A percentile compares a stretch with the other conserved stretches of the same genome.
Conservation (phyloP, 2,329 filamentous ascomycete species). For the Dactylellina leptospora region DNA sequence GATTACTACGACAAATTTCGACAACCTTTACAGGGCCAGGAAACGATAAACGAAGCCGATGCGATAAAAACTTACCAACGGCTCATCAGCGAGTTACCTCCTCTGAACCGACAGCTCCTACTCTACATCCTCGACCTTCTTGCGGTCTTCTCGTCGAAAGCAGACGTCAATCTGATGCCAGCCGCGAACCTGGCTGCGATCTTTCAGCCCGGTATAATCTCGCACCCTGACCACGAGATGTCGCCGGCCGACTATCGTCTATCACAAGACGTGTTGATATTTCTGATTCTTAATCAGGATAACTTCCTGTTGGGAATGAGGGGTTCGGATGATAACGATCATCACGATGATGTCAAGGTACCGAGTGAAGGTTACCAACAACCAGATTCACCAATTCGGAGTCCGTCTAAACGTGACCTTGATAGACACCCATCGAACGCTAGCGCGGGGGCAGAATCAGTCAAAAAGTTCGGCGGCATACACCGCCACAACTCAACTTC, state of each 20-base stretch:
- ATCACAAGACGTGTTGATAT: constrained; percentile 96
- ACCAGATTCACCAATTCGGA: constrained; percentile 65
- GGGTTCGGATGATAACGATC: constrained; percentile 88
- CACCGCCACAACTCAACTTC: constrained; percentile 91
- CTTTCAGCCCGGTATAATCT: constrained; percentile 95
- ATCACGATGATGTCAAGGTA: constrained; percentile 73
- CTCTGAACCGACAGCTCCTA: constrained; percentile 89
- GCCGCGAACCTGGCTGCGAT: constrained; percentile 94
- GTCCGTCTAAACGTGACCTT: constrained; percentile 68
- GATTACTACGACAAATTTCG: constrained; percentile 93
- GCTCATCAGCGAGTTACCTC: constrained; percentile 90
- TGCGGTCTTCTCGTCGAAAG: constrained; percentile 95
- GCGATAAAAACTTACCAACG: constrained; percentile 86
- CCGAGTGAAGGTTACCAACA: constrained; percentile 58
- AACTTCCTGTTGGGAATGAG: constrained; percentile 99
- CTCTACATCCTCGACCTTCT: constrained; percentile 95
- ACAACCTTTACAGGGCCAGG: constrained; percentile 75
- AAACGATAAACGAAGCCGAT: constrained; percentile 73
- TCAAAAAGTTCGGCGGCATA: constrained; percentile 79
- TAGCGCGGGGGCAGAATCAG: constrained; percentile 86
- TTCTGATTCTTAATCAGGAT: constrained; percentile 97
- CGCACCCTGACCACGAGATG: constrained; percentile 94
- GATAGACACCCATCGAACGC: constrained; percentile 84
- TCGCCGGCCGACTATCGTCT: constrained; percentile 90
- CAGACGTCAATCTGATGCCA: constrained; percentile 96